Percentiles rank a stretch among this genome's conserved stretches.
These are phyloP conservation scores for Epichloe uncinata DNA, from an alignment of 2,329 filamentous ascomycete genomes.

Conservation along the genomic window DNA sequence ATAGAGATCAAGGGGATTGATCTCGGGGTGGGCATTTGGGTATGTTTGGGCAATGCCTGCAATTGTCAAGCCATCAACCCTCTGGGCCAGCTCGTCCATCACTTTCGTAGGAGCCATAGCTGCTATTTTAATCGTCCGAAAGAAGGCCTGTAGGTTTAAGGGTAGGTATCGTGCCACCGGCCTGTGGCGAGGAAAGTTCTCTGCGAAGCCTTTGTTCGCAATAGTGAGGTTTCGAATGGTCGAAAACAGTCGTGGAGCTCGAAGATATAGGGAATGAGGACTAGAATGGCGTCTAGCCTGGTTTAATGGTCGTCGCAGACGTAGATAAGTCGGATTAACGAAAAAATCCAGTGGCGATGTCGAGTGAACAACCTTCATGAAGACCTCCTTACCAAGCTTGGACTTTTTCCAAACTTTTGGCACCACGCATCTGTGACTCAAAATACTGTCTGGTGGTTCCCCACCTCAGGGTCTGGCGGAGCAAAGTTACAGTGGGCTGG, in stretches of 20 bases:
- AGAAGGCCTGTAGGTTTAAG: not conserved
- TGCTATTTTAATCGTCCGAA: not conserved
- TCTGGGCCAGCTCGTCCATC: constrained; percentile 6
- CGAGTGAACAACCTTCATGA: constrained; percentile 3
- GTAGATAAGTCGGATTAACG: not conserved
- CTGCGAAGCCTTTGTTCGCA: not conserved
- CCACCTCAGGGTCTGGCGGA: constrained; percentile 4
- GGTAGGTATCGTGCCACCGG: not conserved
- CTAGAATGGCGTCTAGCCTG: constrained; percentile 3
- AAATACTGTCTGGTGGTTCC: not conserved
- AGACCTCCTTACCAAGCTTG: not conserved
- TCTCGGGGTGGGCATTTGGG: constrained; percentile 48
- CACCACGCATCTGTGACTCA: constrained; percentile 5
- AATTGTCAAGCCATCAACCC: constrained; percentile 7
- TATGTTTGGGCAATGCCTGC: constrained; percentile 17
- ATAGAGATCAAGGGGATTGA: constrained; percentile 72
- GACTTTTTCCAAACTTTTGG: constrained; percentile 1
- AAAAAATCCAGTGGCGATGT: not conserved
- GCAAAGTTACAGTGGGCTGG: not conserved
- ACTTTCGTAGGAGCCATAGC: constrained; percentile 2
- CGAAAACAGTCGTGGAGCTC: constrained; percentile 1
- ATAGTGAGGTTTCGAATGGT: not conserved
- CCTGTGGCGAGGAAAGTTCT: not conserved
- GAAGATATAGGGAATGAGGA: not conserved
- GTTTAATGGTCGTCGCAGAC: constrained; percentile 1